phyloP scores from a whole-genome alignment of 192 early-diverging fungal genomes.

The Backusella liffmaniae region DNA sequence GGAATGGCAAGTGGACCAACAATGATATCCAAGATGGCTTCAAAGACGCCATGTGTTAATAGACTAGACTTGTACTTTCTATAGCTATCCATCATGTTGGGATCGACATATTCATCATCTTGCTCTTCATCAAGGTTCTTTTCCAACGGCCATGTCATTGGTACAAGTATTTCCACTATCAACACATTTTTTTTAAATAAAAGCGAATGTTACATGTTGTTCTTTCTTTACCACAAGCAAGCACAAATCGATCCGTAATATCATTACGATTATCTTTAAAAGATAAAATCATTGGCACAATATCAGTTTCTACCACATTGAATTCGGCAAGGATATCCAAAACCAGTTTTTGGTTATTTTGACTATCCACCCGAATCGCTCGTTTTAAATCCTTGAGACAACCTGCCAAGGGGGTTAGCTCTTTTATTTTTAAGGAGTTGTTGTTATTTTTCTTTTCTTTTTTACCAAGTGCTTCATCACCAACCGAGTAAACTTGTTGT shows the following conservation, averaged over 20 bases:
- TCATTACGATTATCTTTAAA: conserved; percentile 31
- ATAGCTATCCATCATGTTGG: conserved; percentile 50
- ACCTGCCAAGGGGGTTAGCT: conserved; percentile 34
- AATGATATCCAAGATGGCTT: conserved; percentile 50
- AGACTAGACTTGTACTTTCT: conserved; percentile 77
- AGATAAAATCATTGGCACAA: conserved; percentile 71
- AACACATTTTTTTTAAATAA: too few species aligned
- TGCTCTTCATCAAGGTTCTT: conserved; percentile 50
- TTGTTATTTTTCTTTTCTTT: neutral
- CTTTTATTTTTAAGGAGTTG: neutral
- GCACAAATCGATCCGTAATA: conserved; percentile 40
- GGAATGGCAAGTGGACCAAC: conserved; percentile 50
- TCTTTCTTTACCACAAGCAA: conserved; percentile 43
- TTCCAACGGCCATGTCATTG: conserved; percentile 85
- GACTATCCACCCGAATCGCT: conserved; percentile 76
- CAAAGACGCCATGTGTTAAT: conserved; percentile 49
- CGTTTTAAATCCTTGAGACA: conserved; percentile 89
- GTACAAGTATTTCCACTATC: conserved; percentile 81
- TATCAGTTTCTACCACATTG: conserved; percentile 71
- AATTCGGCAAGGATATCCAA: conserved; percentile 72
- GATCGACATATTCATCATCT: conserved; percentile 33
- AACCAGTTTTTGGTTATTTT: conserved; percentile 55
- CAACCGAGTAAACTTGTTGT: conserved; percentile 64
- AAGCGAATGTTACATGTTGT: too few species aligned
- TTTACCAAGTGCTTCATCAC: conserved; percentile 79